Conservation (phyloP, 352 stramenopile species). For the Globisporangium echinulatum region DNA sequence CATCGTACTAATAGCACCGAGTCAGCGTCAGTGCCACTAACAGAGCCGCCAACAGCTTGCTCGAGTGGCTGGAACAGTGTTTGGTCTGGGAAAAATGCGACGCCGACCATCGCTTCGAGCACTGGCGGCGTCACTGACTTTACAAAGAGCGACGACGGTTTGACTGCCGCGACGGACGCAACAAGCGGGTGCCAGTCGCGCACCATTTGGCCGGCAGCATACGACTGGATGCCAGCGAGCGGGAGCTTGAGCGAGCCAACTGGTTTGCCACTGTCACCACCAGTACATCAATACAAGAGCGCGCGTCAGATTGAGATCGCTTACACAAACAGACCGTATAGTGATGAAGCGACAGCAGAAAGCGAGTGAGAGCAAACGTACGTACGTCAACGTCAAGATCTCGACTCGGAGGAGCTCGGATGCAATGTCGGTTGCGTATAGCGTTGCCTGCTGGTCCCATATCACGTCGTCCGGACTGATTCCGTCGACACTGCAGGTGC, state of each 20-base stretch:
- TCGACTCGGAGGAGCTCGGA: slow-evolving; percentile 31
- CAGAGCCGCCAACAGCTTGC: background rate
- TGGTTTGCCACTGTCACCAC: slow-evolving; percentile 17
- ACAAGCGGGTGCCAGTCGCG: slow-evolving; percentile 19
- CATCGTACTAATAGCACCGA: slow-evolving; percentile 4
- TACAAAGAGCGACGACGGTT: slow-evolving; percentile 5
- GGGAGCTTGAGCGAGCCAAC: slow-evolving; percentile 33
- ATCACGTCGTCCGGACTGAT: slow-evolving; percentile 11
- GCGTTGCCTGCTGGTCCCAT: slow-evolving; percentile 32
- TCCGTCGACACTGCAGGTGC: slow-evolving; percentile 2
- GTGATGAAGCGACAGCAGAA: background rate
- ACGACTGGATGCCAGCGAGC: slow-evolving; percentile 14
- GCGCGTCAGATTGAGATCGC: too few species aligned
- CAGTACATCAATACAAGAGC: too few species aligned
- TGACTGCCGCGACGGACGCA: background rate
- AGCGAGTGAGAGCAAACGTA: background rate
- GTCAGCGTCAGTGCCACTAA: background rate
- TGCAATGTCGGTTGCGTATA: slow-evolving; percentile 31
- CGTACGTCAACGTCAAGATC: slow-evolving; percentile 27
- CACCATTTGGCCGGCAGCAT: slow-evolving; percentile 6
- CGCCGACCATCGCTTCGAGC: slow-evolving; percentile 7
- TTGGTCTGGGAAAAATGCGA: slow-evolving; percentile 27
- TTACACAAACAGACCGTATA: too few species aligned
- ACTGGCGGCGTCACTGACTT: slow-evolving; percentile 3
- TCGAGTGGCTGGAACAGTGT: slow-evolving; percentile 8